phyloP scores from a whole-genome alignment of 192 early-diverging fungal genomes.

The Linderina pennispora region DNA sequence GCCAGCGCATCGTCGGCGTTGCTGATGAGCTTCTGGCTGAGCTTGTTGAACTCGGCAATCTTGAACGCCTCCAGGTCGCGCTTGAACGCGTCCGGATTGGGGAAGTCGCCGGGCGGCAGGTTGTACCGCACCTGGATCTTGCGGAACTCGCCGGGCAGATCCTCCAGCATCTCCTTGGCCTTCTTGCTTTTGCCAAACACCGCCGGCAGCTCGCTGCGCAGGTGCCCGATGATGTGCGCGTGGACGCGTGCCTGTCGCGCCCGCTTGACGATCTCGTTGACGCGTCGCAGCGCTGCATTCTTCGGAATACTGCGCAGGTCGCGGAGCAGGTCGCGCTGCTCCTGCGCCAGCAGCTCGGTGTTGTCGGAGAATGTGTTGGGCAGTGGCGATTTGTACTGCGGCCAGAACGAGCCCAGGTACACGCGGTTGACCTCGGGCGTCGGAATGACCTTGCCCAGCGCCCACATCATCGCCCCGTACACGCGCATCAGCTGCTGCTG shows the following conservation, averaged over 20 bases:
- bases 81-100: constrained; percentile 67
- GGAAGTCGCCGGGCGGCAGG: constrained; percentile 78
- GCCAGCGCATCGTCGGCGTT: constrained; percentile 70
- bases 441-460: constrained; percentile 78
- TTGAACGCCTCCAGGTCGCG: constrained; percentile 67
- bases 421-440: constrained; percentile 87
- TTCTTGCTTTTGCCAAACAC: constrained; percentile 78
- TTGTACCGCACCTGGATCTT: constrained; percentile 67
- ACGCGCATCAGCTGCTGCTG: constrained; percentile 86
- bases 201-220: constrained; percentile 75
- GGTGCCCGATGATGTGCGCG: constrained; percentile 75
- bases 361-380: constrained; percentile 66
- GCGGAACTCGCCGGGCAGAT: constrained; percentile 67
- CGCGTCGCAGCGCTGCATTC: constrained; percentile 76
- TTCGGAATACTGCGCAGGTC: constrained; percentile 69
- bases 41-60: constrained; percentile 72
- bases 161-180: constrained; percentile 62
- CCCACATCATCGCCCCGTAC: constrained; percentile 93
- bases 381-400: constrained; percentile 52
- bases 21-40: constrained; percentile 62
- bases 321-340: constrained; percentile 69
- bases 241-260: constrained; percentile 75
- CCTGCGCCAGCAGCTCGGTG: constrained; percentile 58
- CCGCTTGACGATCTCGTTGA: constrained; percentile 89
- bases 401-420: constrained; percentile 80